Evolutionary conservation across 208 protist species (phyloP), one percentile per base, ranked within the genome.

Genomic region (Trypanosoma vivax): DNA sequence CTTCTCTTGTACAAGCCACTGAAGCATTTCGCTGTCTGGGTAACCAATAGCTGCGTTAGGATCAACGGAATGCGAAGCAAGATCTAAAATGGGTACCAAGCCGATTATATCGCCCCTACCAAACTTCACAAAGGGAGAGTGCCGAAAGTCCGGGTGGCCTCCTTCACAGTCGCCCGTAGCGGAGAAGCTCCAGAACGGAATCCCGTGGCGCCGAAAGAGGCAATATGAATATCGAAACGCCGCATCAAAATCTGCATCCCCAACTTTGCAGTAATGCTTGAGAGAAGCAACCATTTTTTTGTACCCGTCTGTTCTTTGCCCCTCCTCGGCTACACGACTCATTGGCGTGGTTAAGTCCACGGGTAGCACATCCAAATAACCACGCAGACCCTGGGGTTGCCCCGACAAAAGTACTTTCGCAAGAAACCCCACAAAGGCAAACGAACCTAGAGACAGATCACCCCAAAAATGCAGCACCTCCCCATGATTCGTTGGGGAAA

Each of bases 11-110:
- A 63, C 61, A 23, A 91, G 62, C 81, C 83, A 94, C 63, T 68
- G 75, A 33, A 91, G 49, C 87, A 94, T 94, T 45, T 91, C 87
- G 19, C 48, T 48, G 52, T 94, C 87, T 13, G 87, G 87, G 50
- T 75, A 90, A 5, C 87, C 87, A 53, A 90, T 85, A 2, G 75
- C 70, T 9, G 83, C 78, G 61, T 94, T 94, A 5, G 87, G 87
- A 31, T 60, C 63, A 6, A 83, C 70, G 3, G 83, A 88, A 65
- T 94, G 87, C 39, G 80, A 50, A 9, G 83, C 81, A 5, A 94
- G 63, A 68, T 94, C 87, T 34, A 94, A 51, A n/a, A 94, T 65
- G 9, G 87, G 87, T 11, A 84, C 73, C 73, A 94, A 80, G 4
- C 87, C 87, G 63, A 91, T 75, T 41, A 94, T 70, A 24, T 90